A percentile compares a stretch with the other conserved stretches of the same genome.
phyloP scores from a whole-genome alignment of 2,329 filamentous ascomycete species.

The Sarocladium kiliense region DNA sequence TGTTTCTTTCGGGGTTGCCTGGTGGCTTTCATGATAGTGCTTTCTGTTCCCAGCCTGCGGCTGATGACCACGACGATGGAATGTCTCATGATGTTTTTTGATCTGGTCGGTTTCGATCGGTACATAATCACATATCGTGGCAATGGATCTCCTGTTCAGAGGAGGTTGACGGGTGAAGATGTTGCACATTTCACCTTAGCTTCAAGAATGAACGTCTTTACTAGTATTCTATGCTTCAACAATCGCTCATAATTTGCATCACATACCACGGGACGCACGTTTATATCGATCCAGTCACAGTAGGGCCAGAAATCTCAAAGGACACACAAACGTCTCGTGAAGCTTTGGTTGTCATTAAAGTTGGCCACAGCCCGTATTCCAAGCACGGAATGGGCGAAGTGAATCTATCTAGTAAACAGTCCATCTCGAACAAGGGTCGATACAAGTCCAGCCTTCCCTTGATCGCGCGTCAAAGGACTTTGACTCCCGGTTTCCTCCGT shows the following conservation, averaged over 20 bases:
- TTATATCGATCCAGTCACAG: too few relatives aligned
- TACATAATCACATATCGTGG: not conserved
- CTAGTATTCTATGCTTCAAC: too few relatives aligned
- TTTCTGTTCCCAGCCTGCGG: not conserved
- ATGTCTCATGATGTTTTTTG: not conserved
- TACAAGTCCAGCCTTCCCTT: not conserved
- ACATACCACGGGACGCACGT: too few relatives aligned
- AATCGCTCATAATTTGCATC: too few relatives aligned
- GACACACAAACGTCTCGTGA: too few relatives aligned
- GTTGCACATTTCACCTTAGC: too few relatives aligned
- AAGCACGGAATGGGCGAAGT: not conserved
- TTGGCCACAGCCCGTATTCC: not conserved
- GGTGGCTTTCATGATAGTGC: not conserved
- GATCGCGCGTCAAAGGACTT: not conserved
- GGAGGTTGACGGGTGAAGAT: not conserved
- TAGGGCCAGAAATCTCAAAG: too few relatives aligned
- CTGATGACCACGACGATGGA: conserved; percentile 2
- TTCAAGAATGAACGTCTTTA: too few relatives aligned
- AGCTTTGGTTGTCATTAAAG: conserved; percentile 3
- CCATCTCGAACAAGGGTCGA: not conserved
- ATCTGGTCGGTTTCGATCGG: not conserved
- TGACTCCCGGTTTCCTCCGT: not conserved
- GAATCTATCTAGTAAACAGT: conserved; percentile 5
- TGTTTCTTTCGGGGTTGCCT: not conserved
- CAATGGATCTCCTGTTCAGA: not conserved